These are phyloP conservation scores for Pyrenophora teres DNA, from an alignment of 2,329 filamentous ascomycete genomes.

Conservation along the genomic window DNA sequence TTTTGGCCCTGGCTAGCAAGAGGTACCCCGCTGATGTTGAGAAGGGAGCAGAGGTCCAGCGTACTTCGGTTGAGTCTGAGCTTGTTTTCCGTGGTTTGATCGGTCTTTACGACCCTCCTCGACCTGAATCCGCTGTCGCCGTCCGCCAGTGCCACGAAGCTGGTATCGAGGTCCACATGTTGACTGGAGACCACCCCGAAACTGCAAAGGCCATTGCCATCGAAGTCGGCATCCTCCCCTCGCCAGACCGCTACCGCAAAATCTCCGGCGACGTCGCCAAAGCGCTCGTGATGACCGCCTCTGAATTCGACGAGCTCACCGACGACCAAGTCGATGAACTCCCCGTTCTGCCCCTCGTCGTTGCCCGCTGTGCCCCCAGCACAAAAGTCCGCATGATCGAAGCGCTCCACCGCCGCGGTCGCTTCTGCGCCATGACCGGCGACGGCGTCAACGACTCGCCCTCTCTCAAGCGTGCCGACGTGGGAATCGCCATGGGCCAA, in stretches of 20 bases:
- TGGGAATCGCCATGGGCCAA: constrained; percentile 53
- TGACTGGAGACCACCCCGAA: constrained; percentile 53
- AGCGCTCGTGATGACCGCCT: constrained; percentile 42
- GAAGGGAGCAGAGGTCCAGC: constrained; percentile 50
- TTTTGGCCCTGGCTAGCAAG: constrained; percentile 66
- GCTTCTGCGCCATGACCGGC: constrained; percentile 51
- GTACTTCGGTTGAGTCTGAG: constrained; percentile 66
- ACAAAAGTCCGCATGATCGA: constrained; percentile 54
- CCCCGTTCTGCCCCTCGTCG: constrained; percentile 48
- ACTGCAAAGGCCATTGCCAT: constrained; percentile 54
- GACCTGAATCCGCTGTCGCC: constrained; percentile 71
- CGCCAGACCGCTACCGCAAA: constrained; percentile 23
- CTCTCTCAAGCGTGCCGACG: constrained; percentile 52
- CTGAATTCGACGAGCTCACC: constrained; percentile 50
- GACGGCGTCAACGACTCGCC: constrained; percentile 55
- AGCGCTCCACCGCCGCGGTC: constrained; percentile 49
- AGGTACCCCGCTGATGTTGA: constrained; percentile 47
- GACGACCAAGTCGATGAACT: constrained; percentile 50
- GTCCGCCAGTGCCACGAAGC: constrained; percentile 42
- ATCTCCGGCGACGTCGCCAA: constrained; percentile 33
- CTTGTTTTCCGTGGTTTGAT: constrained; percentile 77
- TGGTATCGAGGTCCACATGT: constrained; percentile 53
- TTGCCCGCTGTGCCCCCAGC: constrained; percentile 52
- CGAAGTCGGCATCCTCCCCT: constrained; percentile 52
- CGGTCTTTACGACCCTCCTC: constrained; percentile 83